These are phyloP conservation scores for Fusarium napiforme DNA, from an alignment of 2,329 filamentous ascomycete genomes.

Conservation along the genomic window DNA sequence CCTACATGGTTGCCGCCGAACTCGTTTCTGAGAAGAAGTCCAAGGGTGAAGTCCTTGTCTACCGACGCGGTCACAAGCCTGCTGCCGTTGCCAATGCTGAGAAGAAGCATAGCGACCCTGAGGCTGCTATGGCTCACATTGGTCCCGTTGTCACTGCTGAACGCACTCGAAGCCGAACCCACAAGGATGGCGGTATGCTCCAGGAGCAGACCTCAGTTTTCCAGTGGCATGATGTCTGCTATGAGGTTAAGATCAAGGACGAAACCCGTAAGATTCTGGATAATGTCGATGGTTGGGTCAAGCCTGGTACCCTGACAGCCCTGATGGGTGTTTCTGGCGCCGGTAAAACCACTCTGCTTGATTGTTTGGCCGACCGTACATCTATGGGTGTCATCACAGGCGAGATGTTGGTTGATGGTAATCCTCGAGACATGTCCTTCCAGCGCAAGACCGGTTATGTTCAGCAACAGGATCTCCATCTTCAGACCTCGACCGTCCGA, in stretches of 20 bases:
- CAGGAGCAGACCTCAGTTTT: constrained; percentile 78
- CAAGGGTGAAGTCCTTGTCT: constrained; percentile 81
- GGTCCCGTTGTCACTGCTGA: constrained; percentile 61
- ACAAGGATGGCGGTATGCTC: constrained; percentile 58
- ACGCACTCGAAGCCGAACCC: constrained; percentile 48
- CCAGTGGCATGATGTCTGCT: constrained; percentile 87
- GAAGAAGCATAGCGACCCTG: constrained; percentile 71
- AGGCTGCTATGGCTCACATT: constrained; percentile 62
- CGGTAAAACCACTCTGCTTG: constrained; percentile 92
- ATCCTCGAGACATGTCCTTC: constrained; percentile 80
- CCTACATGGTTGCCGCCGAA: constrained; percentile 74
- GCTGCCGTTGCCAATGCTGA: constrained; percentile 66
- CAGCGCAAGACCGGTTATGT: constrained; percentile 93
- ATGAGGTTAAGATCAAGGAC: constrained; percentile 79
- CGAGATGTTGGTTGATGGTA: constrained; percentile 77
- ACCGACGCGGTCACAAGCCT: constrained; percentile 74
- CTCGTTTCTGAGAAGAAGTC: constrained; percentile 74
- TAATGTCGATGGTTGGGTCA: constrained; percentile 91
- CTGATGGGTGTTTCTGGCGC: constrained; percentile 93
- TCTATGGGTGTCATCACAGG: constrained; percentile 91
- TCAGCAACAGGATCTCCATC: constrained; percentile 91
- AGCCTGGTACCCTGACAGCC: constrained; percentile 88
- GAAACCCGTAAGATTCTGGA: constrained; percentile 81
- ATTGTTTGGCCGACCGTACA: constrained; percentile 85
- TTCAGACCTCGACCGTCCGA: constrained; percentile 85